Percentiles rank a stretch among this genome's conserved stretches.
Evolutionary conservation across 495 filamentous ascomycete species (phyloP).

Genomic region (Penicillium goetzii): DNA sequence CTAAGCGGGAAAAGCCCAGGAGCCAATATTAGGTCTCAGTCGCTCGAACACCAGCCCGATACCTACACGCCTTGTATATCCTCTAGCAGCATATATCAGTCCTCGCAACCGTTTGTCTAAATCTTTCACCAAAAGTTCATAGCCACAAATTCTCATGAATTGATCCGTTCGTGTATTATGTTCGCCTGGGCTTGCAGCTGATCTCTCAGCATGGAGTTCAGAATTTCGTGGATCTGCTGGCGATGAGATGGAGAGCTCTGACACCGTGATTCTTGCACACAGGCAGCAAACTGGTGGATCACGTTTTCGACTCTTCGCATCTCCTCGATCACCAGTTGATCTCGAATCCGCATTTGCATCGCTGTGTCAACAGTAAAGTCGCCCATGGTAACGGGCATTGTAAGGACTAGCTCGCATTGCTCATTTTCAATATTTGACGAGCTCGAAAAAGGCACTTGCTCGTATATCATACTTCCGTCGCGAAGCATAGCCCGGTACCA

Average conservation of each 20-base stretch:
- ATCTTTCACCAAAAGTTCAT: background rate
- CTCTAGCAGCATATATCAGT: background rate
- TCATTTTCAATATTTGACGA: background rate
- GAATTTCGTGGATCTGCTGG: conserved; percentile 6
- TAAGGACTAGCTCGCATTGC: conserved; percentile 2
- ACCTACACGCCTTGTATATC: background rate
- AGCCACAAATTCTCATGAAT: background rate
- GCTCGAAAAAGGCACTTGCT: background rate
- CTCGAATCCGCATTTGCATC: conserved; percentile 2
- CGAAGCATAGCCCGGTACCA: conserved; percentile 10
- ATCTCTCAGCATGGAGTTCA: conserved; percentile 1
- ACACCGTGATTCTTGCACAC: conserved; percentile 4
- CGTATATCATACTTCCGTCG: background rate
- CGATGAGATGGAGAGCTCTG: background rate
- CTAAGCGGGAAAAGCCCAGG: no score
- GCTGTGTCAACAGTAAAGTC: background rate
- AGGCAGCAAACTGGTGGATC: background rate
- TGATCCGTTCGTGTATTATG: background rate
- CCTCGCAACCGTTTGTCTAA: background rate
- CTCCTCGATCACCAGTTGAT: conserved; percentile 8
- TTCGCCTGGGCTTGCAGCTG: conserved; percentile 4
- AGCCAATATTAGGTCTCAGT: no score
- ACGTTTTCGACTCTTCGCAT: background rate
- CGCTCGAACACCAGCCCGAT: no score
- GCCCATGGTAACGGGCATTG: conserved; percentile 4